Conservation (phyloP, 2,329 filamentous ascomycete species). For the Hypoxylon sp. region DNA sequence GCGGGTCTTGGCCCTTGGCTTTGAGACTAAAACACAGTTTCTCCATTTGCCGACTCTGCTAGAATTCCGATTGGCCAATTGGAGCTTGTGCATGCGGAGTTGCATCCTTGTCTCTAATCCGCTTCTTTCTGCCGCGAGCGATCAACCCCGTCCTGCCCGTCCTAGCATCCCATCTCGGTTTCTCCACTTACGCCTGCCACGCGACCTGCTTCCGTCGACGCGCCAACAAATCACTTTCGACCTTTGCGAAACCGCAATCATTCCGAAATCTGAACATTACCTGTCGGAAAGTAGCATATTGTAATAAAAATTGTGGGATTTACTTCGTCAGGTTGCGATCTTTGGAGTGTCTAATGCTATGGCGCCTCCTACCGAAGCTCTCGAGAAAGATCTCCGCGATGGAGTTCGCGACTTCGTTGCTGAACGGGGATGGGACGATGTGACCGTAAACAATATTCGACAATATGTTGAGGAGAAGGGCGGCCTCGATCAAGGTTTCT, state of each 20-base stretch:
- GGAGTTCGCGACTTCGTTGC: slow-evolving; percentile 61
- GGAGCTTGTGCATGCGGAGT: not conserved
- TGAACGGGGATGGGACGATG: slow-evolving; percentile 56
- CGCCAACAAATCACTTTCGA: slow-evolving; percentile 21
- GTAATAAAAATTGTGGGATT: not conserved
- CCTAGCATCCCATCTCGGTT: slow-evolving; percentile 3
- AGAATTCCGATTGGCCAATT: slow-evolving; percentile 36
- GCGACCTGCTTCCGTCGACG: slow-evolving; percentile 33
- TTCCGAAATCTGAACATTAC: not conserved
- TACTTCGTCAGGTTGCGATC: not conserved
- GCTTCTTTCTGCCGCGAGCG: not conserved
- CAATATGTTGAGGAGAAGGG: slow-evolving; percentile 63
- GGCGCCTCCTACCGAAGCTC: slow-evolving; percentile 56
- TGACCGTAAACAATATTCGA: slow-evolving; percentile 70
- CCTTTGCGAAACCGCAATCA: slow-evolving; percentile 3
- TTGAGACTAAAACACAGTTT: not conserved
- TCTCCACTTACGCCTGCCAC: slow-evolving; percentile 38
- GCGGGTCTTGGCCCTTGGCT: not conserved
- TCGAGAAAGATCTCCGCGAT: slow-evolving; percentile 62
- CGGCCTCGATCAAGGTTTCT: slow-evolving; percentile 63
- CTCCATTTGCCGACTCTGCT: not conserved
- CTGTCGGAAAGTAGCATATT: not conserved
- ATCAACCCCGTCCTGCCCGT: not conserved
- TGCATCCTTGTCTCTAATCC: slow-evolving; percentile 24
- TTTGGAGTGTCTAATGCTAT: slow-evolving; percentile 47